These are phyloP conservation scores for Exophiala oligosperma DNA, from an alignment of 2,329 filamentous ascomycete genomes.

Conservation along the genomic window DNA sequence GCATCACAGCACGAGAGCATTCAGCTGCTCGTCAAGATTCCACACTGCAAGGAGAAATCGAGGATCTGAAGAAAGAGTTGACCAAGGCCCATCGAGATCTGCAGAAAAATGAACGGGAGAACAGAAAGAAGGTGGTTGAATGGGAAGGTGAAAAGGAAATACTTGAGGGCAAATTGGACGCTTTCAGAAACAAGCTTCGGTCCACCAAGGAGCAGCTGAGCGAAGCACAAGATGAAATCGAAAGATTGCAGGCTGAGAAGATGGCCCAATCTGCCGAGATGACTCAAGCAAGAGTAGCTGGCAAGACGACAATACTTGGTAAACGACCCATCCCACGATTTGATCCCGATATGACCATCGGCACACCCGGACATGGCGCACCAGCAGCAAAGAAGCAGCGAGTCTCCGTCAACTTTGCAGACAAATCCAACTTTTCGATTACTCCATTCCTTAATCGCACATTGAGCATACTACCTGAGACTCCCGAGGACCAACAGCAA, in stretches of 20 bases:
- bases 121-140: slow-evolving; percentile 59
- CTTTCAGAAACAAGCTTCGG: slow-evolving; percentile 68
- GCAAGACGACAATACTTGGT: slow-evolving; percentile 32
- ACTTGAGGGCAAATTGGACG: slow-evolving; percentile 69
- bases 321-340: slow-evolving; percentile 47
- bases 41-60: slow-evolving; percentile 42
- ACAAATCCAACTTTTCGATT: slow-evolving; percentile 91
- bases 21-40: slow-evolving; percentile 49
- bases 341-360: slow-evolving; percentile 48
- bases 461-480: slow-evolving; percentile 55
- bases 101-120: slow-evolving; percentile 48
- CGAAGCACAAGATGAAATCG: slow-evolving; percentile 58
- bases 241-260: slow-evolving; percentile 41
- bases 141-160: slow-evolving; percentile 63
- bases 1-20: slow-evolving; percentile 52
- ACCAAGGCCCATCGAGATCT: slow-evolving; percentile 52
- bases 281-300: slow-evolving; percentile 24
- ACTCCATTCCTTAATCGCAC: slow-evolving; percentile 87
- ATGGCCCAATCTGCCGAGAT: slow-evolving; percentile 33
- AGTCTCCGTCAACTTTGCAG: slow-evolving; percentile 65
- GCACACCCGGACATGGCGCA: slow-evolving; percentile 51
- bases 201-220: slow-evolving; percentile 72
- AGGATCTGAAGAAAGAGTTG: slow-evolving; percentile 52
- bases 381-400: slow-evolving; percentile 57
- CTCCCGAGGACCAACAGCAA: slow-evolving; percentile 25